phyloP scores from a whole-genome alignment of 2,329 filamentous ascomycete species.

The Fusarium sublunatum region DNA sequence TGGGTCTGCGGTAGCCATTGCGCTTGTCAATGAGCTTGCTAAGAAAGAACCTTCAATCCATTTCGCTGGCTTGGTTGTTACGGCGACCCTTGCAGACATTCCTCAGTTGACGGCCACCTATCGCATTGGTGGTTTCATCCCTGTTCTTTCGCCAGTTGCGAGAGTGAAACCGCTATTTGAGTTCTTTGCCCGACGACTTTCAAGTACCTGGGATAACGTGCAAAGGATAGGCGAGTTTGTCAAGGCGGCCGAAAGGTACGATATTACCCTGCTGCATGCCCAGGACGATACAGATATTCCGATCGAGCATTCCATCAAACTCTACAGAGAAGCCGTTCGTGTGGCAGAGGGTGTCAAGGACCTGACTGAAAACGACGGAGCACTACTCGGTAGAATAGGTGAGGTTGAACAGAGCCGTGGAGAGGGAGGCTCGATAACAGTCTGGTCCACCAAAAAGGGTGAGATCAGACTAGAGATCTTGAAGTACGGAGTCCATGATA shows the following conservation, averaged over 20 bases:
- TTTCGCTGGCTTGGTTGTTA: constrained; percentile 61
- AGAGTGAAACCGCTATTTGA: constrained; percentile 57
- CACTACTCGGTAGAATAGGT: constrained; percentile 12
- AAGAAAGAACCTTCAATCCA: constrained; percentile 10
- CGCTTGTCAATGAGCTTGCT: constrained; percentile 51
- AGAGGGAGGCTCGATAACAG: constrained; percentile 58
- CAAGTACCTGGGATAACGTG: constrained; percentile 59
- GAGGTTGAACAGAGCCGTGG: constrained; percentile 48
- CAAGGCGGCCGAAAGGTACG: constrained; percentile 47
- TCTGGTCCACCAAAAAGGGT: constrained; percentile 57
- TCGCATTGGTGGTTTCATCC: constrained; percentile 53
- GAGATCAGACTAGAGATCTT: constrained; percentile 60
- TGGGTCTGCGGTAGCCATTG: constrained; percentile 56
- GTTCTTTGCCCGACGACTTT: constrained; percentile 56
- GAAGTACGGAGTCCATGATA: constrained; percentile 62
- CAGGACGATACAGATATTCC: constrained; percentile 60
- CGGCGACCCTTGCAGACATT: constrained; percentile 62
- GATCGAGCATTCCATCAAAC: constrained; percentile 55
- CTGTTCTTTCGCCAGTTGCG: constrained; percentile 58
- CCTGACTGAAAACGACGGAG: constrained; percentile 11
- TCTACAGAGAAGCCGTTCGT: constrained; percentile 60
- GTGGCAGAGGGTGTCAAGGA: constrained; percentile 55
- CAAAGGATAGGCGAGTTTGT: constrained; percentile 53
- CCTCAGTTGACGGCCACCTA: constrained; percentile 62
- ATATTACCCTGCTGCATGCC: constrained; percentile 57